phyloP scores from a whole-genome alignment of 2,329 filamentous ascomycete species.

The Hypoxylon sp. region DNA sequence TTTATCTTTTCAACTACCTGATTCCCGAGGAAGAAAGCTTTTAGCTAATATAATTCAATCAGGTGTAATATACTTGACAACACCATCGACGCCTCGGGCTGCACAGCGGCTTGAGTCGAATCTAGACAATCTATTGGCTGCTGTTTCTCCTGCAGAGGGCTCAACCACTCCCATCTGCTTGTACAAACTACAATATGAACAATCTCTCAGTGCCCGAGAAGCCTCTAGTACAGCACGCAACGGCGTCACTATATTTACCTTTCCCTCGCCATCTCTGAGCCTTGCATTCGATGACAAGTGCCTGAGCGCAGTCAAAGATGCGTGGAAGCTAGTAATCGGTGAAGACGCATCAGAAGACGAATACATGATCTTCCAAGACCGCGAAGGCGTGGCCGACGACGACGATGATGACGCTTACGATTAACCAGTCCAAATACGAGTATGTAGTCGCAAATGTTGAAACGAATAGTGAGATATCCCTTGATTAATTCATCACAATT shows the following conservation, averaged over 20 bases:
- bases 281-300: slow-evolving; percentile 79
- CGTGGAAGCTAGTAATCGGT: slow-evolving; percentile 75
- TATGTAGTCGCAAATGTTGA: slow-evolving; percentile 5
- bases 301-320: slow-evolving; percentile 73
- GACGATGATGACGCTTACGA: slow-evolving; percentile 65
- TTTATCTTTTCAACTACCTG: slow-evolving; percentile 31
- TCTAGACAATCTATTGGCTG: slow-evolving; percentile 56
- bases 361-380: slow-evolving; percentile 84
- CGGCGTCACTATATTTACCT: slow-evolving; percentile 59
- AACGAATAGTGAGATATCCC: neutral
- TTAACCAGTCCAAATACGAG: slow-evolving; percentile 38
- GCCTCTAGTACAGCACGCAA: slow-evolving; percentile 51
- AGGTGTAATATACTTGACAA: slow-evolving; percentile 57
- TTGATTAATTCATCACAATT: neutral
- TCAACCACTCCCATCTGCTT: slow-evolving; percentile 52
- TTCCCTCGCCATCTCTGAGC: slow-evolving; percentile 71
- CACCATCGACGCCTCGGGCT: slow-evolving; percentile 52
- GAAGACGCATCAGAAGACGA: slow-evolving; percentile 60
- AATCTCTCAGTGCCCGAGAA: slow-evolving; percentile 52
- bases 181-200: slow-evolving; percentile 69
- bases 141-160: slow-evolving; percentile 45
- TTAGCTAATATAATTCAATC: slow-evolving; percentile 36
- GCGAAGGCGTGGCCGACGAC: slow-evolving; percentile 70
- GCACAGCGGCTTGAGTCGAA: slow-evolving; percentile 55
- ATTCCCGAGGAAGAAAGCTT: neutral